Conservation (phyloP, 1,139 yeast genomes). For the Saccharomyces uvarum region DNA sequence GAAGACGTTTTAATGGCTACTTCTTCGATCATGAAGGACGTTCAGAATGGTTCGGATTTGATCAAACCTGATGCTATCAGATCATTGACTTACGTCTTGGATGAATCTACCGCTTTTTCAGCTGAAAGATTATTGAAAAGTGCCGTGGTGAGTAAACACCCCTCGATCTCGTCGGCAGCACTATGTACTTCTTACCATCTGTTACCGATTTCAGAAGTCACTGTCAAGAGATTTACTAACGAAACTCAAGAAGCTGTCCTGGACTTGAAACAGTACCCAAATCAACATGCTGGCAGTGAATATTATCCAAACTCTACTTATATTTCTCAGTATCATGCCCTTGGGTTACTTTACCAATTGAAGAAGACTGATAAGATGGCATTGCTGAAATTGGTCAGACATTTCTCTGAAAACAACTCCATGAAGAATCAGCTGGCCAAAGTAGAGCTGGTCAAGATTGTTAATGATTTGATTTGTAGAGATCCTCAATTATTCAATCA, state of each 20-base stretch:
- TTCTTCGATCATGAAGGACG: slow-evolving; percentile 94
- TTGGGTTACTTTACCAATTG: slow-evolving; percentile 81
- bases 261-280: slow-evolving; percentile 56
- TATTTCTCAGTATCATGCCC: slow-evolving; percentile 91
- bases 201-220: slow-evolving; percentile 82
- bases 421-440: slow-evolving; percentile 70
- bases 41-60: slow-evolving; percentile 77
- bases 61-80: slow-evolving; percentile 94
- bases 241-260: slow-evolving; percentile 88
- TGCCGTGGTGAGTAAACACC: slow-evolving; percentile 86
- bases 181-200: slow-evolving; percentile 84
- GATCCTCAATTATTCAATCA: slow-evolving; percentile 30
- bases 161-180: slow-evolving; percentile 86
- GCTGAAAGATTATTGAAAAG: slow-evolving; percentile 90
- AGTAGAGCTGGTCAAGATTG: slow-evolving; percentile 77
- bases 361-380: slow-evolving; percentile 94
- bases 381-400: slow-evolving; percentile 79
- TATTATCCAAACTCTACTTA: slow-evolving; percentile 57
- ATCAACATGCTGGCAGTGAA: slow-evolving; percentile 29
- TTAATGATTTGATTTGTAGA: slow-evolving; percentile 52
- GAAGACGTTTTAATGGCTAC: slow-evolving; percentile 96
- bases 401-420: slow-evolving; percentile 55
- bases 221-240: slow-evolving; percentile 86
- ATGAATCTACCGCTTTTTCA: slow-evolving; percentile 85
- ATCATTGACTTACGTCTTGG: slow-evolving; percentile 82